These are phyloP conservation scores for Trypanosoma conorhini DNA, from an alignment of 208 protist genomes.

Conservation along the genomic window DNA sequence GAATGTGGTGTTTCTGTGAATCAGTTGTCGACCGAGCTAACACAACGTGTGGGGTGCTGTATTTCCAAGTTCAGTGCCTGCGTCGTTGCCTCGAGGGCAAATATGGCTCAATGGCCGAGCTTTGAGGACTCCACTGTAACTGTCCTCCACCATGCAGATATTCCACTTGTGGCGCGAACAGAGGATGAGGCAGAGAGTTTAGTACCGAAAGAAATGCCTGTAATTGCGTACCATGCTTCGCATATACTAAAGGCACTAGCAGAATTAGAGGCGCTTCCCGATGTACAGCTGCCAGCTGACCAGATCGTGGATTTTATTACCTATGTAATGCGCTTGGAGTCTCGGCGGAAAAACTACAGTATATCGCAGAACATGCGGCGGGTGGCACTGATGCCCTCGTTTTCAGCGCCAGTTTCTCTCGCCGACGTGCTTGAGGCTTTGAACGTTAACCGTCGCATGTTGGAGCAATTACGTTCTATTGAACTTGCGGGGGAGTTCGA, in stretches of 20 bases:
- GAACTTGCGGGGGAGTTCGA: slow-evolving; percentile 25
- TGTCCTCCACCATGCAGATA: slow-evolving; percentile 4
- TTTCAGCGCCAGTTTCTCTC: not conserved
- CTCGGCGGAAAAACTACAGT: slow-evolving; percentile 21
- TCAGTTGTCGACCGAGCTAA: slow-evolving; percentile 27
- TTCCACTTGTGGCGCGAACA: slow-evolving; percentile 14
- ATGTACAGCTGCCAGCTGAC: slow-evolving; percentile 27
- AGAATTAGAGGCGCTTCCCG: slow-evolving; percentile 14
- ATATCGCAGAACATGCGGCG: slow-evolving; percentile 22
- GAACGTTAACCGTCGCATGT: slow-evolving; percentile 18
- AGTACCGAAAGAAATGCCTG: not conserved
- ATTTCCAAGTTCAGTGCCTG: slow-evolving; percentile 48
- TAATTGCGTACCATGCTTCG: slow-evolving; percentile 20
- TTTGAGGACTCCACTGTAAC: slow-evolving; percentile 12
- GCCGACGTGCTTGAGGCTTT: slow-evolving; percentile 18
- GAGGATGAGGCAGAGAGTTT: slow-evolving; percentile 26
- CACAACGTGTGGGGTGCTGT: slow-evolving; percentile 11
- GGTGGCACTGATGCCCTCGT: slow-evolving; percentile 12
- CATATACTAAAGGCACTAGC: slow-evolving; percentile 25
- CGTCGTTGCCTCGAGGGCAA: slow-evolving; percentile 56
- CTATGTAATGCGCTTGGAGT: slow-evolving; percentile 28
- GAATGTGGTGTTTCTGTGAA: slow-evolving; percentile 45
- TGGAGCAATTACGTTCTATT: slow-evolving; percentile 18
- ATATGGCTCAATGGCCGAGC: slow-evolving; percentile 44
- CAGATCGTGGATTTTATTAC: slow-evolving; percentile 27